Percentiles rank a stretch among this genome's conserved stretches.
Conservation (phyloP, 179 eudicot species). For the Silene vulgaris region DNA sequence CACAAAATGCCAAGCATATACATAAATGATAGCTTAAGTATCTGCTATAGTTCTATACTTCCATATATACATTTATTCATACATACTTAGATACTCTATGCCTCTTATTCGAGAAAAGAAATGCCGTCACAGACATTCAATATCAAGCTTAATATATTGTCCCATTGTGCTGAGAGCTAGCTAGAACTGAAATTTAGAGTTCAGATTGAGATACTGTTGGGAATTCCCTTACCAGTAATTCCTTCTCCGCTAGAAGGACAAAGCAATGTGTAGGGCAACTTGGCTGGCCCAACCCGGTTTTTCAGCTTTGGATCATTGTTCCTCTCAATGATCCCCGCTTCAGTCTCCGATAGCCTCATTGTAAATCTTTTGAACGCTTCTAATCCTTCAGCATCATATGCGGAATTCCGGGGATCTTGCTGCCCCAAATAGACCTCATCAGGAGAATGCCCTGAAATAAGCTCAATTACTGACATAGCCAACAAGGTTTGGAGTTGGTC, state of each 20-base stretch:
- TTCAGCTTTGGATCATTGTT: conserved; percentile 37
- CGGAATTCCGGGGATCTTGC: conserved; percentile 49
- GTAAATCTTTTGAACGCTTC: conserved; percentile 51
- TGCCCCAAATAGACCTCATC: conserved; percentile 75
- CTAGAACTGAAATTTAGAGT: background rate
- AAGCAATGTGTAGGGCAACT: conserved; percentile 51
- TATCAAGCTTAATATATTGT: conserved; percentile 9
- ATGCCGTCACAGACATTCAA: background rate
- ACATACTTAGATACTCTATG: background rate
- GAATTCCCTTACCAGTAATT: conserved; percentile 66
- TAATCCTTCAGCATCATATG: conserved; percentile 36
- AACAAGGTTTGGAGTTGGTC: conserved; percentile 46
- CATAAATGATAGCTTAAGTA: background rate
- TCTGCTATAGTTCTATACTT: background rate
- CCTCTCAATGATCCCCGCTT: conserved; percentile 33
- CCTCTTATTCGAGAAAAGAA: background rate
- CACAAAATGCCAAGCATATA: background rate
- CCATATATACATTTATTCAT: background rate
- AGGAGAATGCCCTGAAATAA: conserved; percentile 59
- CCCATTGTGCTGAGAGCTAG: background rate
- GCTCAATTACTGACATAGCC: conserved; percentile 55
- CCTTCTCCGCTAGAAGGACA: conserved; percentile 52
- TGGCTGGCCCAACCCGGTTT: conserved; percentile 59
- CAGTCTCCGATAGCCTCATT: conserved; percentile 38
- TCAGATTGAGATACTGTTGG: conserved; percentile 64